Base-by-base conservation (phyloP, 176 grass and related monocot species). In the Urochloa ruziziensis region DNA sequence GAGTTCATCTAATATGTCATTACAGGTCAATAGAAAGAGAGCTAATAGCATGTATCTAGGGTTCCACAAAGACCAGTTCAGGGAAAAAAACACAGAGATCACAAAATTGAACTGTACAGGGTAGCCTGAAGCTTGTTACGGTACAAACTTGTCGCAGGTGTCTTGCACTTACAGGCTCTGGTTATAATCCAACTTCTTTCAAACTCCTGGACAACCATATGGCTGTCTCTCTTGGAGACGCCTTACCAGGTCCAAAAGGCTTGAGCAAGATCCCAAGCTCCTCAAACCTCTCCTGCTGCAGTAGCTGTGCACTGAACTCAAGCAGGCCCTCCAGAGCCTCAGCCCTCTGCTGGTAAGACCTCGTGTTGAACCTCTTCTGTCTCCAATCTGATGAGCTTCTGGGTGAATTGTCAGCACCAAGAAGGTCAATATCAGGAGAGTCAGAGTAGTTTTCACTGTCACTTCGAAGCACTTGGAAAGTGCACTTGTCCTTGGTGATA, bases 401-500 rank as follows among this genome's bases (percentile, higher is more conserved):
- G 25, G 80, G 81, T 53, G 86, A 86, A 66, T 51, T 82, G 46
- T 89, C 71, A 11, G 35, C 75, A 51, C 72, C 79, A 56, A 80
- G 82, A 43, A 82, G 81, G 59, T 85, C 74, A 4, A 54, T 48
- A 65, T 85, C 69, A 72, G 62, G 63, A 52, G 23, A 62, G 53
- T 34, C 44, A 39, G 10, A 68, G 10, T 69, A 39, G 62, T 90
- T 86, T 47, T 79, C 81, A 17, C 52, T 75, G 16, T 83, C 74
- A 4, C 89, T 83, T 16, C 84, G 76, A 62, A 88, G 85, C 74
- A 90, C 91, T 84, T 98, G 95, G 61, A 93, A 83, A 70, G 91
- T 98, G 84, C 92, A 98, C 73, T 94, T 93, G 86, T 95, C 95
- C 82, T 98, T 98, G 81, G 95, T 98, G 65, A 98, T 98, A 7